A percentile compares a stretch with the other conserved stretches of the same genome.
phyloP scores from a whole-genome alignment of 2,329 filamentous ascomycete species.

The Penicillium janthinellum region DNA sequence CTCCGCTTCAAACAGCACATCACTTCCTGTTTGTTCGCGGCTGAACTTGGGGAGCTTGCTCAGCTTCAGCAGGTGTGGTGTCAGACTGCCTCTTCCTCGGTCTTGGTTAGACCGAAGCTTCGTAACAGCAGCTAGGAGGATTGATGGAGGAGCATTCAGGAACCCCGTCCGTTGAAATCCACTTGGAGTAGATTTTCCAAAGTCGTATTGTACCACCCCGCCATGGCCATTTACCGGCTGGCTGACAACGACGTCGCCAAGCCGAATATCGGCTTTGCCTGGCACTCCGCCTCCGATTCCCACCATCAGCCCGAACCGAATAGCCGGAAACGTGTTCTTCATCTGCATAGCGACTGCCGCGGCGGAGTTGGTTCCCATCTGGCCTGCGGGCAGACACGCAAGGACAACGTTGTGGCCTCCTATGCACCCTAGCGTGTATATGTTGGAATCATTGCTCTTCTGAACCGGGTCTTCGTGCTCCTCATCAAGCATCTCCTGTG shows the following conservation, averaged over 20 bases:
- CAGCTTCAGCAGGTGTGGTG: neutral
- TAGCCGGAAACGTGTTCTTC: slow-evolving; percentile 25
- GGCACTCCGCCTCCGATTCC: slow-evolving; percentile 36
- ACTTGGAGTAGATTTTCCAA: slow-evolving; percentile 25
- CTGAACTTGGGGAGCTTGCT: neutral
- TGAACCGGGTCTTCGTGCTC: slow-evolving; percentile 3
- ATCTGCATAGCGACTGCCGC: slow-evolving; percentile 26
- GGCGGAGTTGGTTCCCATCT: slow-evolving; percentile 26
- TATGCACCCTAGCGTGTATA: slow-evolving; percentile 28
- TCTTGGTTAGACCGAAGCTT: neutral
- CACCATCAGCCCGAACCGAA: slow-evolving; percentile 32
- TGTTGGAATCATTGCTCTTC: slow-evolving; percentile 21
- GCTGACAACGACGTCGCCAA: slow-evolving; percentile 36
- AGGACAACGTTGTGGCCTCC: slow-evolving; percentile 29
- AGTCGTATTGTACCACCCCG: slow-evolving; percentile 33
- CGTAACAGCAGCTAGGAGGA: slow-evolving; percentile 8
- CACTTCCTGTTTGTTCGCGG: neutral
- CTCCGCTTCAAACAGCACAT: slow-evolving; percentile 1
- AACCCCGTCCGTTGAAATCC: slow-evolving; percentile 24
- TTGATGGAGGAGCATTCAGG: slow-evolving; percentile 13
- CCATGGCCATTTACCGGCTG: slow-evolving; percentile 1
- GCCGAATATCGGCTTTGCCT: slow-evolving; percentile 25
- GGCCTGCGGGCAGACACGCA: slow-evolving; percentile 22
- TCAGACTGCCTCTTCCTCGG: neutral
- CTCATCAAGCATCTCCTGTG: slow-evolving; percentile 33